phyloP scores from a whole-genome alignment of 2,329 filamentous ascomycete species.

The Plenodomus lindquistii region DNA sequence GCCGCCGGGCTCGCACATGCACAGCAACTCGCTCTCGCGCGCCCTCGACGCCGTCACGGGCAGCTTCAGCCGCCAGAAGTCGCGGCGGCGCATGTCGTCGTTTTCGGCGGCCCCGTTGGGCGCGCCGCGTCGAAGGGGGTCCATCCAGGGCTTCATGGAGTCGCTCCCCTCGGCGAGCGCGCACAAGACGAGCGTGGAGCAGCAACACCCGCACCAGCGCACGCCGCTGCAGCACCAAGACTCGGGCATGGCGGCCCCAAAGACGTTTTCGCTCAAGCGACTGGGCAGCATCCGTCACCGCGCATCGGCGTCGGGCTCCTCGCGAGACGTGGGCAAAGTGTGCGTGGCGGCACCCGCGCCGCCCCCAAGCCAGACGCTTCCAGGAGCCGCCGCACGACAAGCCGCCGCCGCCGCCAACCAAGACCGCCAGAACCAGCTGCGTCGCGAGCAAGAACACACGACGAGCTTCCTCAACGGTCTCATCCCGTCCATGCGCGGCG shows the following conservation, averaged over 20 bases:
- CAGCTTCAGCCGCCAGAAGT: constrained; percentile 38
- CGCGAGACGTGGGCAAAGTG: constrained; percentile 20
- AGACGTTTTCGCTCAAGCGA: constrained; percentile 32
- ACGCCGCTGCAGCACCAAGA: constrained; percentile 38
- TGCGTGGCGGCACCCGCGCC: constrained; percentile 25
- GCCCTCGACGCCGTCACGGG: constrained; percentile 32
- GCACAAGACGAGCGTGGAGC: constrained; percentile 23
- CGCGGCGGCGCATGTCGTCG: constrained; percentile 39
- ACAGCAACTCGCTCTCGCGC: constrained; percentile 35
- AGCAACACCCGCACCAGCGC: constrained; percentile 12
- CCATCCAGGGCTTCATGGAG: constrained; percentile 34
- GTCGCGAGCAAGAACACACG: constrained; percentile 40
- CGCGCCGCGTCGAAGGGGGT: constrained; percentile 31
- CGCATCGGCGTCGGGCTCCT: constrained; percentile 32
- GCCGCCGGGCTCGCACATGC: constrained; percentile 9
- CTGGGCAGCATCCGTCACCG: constrained; percentile 39
- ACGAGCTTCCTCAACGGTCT: constrained; percentile 37
- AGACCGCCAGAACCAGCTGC: constrained; percentile 31
- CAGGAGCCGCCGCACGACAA: constrained; percentile 38
- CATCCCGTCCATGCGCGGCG: constrained; percentile 10
- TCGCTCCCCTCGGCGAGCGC: constrained; percentile 15
- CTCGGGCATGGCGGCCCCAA: constrained; percentile 34
- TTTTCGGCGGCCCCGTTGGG: constrained; percentile 31
- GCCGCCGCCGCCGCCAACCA: constrained; percentile 43
- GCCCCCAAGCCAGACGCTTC: constrained; percentile 16